A percentile compares a stretch with the other conserved stretches of the same genome.
Evolutionary conservation across 108 stramenopile species (phyloP).

Genomic region (Fistulifera pelliculosa): DNA sequence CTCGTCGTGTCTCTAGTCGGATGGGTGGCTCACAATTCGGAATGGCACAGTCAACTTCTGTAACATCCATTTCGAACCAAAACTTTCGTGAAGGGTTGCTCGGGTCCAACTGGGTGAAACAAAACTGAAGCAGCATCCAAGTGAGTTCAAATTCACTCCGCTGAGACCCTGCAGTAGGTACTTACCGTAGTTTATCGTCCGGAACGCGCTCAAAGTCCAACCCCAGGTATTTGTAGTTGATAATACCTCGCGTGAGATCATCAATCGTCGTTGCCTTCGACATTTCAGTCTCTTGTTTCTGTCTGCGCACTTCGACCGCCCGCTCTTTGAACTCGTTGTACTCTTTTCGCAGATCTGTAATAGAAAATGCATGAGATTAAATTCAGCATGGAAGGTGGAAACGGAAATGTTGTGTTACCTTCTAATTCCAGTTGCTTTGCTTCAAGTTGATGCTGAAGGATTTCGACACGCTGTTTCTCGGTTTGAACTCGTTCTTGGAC

Average conservation of each 20-base stretch:
- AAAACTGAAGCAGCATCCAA: constrained; percentile 15
- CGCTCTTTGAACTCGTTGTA: too few relatives aligned
- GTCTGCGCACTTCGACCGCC: constrained; percentile 5
- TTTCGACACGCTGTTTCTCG: too few relatives aligned
- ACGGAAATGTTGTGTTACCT: too few relatives aligned
- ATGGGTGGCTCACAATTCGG: constrained; percentile 29
- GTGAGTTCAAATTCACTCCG: neutral
- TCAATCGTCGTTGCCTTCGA: constrained; percentile 41
- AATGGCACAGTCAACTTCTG: constrained; percentile 38
- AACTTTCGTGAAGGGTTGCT: constrained; percentile 26
- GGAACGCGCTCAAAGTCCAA: constrained; percentile 36
- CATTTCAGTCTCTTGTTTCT: constrained; percentile 24
- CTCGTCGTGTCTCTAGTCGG: too few relatives aligned
- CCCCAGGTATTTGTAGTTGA: constrained; percentile 49
- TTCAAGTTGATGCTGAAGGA: too few relatives aligned
- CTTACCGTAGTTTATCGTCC: constrained; percentile 31
- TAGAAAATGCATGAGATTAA: too few relatives aligned
- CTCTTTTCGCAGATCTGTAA: too few relatives aligned
- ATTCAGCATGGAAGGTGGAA: too few relatives aligned
- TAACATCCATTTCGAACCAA: constrained; percentile 33
- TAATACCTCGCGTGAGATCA: constrained; percentile 43
- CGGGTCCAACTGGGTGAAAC: constrained; percentile 41
- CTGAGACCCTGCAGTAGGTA: neutral
- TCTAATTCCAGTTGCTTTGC: too few relatives aligned
- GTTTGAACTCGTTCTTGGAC: too few relatives aligned